Evolutionary conservation across 2,329 filamentous ascomycete species (phyloP), one percentile per base, ranked within the genome.

Genomic region (Allantophomopsis lycopodina): DNA sequence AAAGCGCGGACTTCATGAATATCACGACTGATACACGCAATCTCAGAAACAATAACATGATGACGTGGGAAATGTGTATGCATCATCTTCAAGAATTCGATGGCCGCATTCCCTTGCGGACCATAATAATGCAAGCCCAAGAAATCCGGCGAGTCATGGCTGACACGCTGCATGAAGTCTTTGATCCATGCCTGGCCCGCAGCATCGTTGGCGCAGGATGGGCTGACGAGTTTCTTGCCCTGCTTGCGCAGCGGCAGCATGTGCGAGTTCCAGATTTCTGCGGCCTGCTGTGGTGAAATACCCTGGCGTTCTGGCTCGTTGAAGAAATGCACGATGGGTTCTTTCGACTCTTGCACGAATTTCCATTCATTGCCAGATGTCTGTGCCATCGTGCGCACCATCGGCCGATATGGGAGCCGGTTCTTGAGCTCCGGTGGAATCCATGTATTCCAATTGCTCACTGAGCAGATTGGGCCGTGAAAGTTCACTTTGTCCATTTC

Each of bases 81-180:
- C 53, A 60, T 58, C 7, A 49, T 50, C 18, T 55, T 43, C 18
- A 65, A 44, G 47, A 60, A 64, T 18, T 43, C 41, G 45, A 62
- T 56, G 13, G 60, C 58, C 14, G 52, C 55, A 8, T 45, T 41
- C 14, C 50, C 47, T 36, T 56, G 52, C 3, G 48, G 54, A 20
- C 58, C 57, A 49, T 66, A 66, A 47, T 62, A 66, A 50, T 66
- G 64, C 16, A 65, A 38, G 18, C 60, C 62, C 13, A 66, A 46
- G 42, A 54, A 63, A 50, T 67, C 62, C 0, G 64, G 64, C 14
- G 45, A 52, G 37, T 57, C 50, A 7, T 43, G 50, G 7, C 48
- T 42, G 20, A 61, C 49, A 17, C 52, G 56, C 34, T 44, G 13
- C 63, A 66, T 65, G 41, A 62, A 67, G 5, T 57, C 53, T 7